Conservation (phyloP, 805 yeast species). For the Candida nitratophila region DNA sequence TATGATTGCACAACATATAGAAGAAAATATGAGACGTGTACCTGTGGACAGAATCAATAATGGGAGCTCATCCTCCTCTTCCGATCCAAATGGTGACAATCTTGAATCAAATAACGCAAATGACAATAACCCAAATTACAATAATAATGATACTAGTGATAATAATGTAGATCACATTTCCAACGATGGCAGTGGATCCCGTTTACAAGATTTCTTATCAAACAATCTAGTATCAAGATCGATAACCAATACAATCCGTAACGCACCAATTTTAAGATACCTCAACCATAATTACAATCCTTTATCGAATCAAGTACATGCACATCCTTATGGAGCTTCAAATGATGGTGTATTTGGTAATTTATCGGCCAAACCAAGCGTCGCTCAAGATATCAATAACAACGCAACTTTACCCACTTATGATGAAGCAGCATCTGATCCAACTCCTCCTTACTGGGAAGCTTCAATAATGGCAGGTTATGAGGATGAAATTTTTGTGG, state of each 20-base stretch:
- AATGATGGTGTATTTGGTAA: constrained; percentile 93
- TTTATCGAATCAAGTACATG: neutral
- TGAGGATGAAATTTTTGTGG: constrained; percentile 86
- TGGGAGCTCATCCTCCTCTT: too few species aligned
- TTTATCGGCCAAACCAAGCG: constrained; percentile 74
- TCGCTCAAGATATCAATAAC: constrained; percentile 33
- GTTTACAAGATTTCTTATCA: neutral
- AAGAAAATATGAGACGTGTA: neutral
- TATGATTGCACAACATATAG: neutral
- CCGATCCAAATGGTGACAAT: too few species aligned
- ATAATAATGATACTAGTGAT: neutral
- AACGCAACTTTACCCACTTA: constrained; percentile 57
- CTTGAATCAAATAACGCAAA: neutral
- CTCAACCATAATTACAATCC: constrained; percentile 19
- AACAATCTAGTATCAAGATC: neutral
- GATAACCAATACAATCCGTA: constrained; percentile 10
- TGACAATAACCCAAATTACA: neutral
- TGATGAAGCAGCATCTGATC: constrained; percentile 91
- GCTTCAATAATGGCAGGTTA: constrained; percentile 74
- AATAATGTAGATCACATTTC: too few species aligned
- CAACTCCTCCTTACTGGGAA: constrained; percentile 97
- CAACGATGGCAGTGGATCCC: neutral
- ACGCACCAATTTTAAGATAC: constrained; percentile 24
- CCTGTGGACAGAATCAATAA: neutral
- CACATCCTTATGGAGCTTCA: constrained; percentile 16